phyloP scores from a whole-genome alignment of 2,329 filamentous ascomycete species.

The Acephala macrosclerotiorum region DNA sequence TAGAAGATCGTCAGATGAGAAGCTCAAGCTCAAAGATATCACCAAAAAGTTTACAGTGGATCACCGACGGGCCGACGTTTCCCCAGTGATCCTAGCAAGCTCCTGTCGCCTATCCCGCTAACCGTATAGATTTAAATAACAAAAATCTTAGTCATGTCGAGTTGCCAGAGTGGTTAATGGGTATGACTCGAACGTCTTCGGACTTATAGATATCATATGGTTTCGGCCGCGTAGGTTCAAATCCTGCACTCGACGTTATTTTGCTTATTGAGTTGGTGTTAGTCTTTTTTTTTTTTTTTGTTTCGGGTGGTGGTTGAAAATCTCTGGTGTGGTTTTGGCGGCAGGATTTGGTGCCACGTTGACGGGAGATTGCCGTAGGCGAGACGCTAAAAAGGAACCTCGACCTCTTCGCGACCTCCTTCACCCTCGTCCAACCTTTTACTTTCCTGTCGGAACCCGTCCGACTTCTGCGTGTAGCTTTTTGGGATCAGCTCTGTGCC shows the following conservation, averaged over 20 bases:
- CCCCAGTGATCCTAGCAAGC: background rate
- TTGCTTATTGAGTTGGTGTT: too few species aligned
- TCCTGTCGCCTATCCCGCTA: background rate
- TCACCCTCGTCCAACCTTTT: too few species aligned
- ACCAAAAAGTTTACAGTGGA: background rate
- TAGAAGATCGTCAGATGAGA: background rate
- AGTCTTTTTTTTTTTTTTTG: too few species aligned
- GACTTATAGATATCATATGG: constrained; percentile 43
- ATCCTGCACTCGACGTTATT: constrained; percentile 41
- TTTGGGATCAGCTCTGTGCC: too few species aligned
- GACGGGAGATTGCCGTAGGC: too few species aligned
- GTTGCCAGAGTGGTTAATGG: constrained; percentile 46
- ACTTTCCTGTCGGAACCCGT: too few species aligned
- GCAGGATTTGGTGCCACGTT: too few species aligned
- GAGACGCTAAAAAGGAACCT: too few species aligned
- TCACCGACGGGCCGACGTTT: background rate
- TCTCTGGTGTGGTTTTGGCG: background rate
- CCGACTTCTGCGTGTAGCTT: too few species aligned
- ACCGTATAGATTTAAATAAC: constrained; percentile 23
- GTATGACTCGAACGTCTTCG: constrained; percentile 43
- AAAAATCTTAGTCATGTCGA: constrained; percentile 23
- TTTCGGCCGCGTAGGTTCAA: constrained; percentile 47
- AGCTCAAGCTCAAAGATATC: background rate
- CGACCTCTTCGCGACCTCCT: too few species aligned
- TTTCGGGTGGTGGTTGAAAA: too few species aligned